Evolutionary conservation across 768 basidiomycete genomes (phyloP).

Genomic region (Mycena amicta): DNA sequence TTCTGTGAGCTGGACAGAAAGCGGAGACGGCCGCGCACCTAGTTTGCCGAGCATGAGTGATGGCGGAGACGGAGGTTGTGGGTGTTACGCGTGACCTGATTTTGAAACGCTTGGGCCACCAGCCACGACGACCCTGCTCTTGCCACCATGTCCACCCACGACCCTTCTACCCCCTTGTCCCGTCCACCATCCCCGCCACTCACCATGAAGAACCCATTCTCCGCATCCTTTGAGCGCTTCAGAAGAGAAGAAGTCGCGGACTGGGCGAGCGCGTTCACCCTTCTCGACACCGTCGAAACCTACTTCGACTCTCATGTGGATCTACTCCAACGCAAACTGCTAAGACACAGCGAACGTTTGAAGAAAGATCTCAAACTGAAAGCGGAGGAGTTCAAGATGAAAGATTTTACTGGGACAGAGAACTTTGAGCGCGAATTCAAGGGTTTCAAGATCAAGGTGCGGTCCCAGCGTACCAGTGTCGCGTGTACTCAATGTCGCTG

Average conservation of each 20-base stretch:
- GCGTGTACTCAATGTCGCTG: not conserved
- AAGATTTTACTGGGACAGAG: constrained; percentile 63
- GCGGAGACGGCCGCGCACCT: constrained; percentile 30
- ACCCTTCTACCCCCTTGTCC: not conserved
- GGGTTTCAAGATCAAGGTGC: constrained; percentile 83
- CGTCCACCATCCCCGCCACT: constrained; percentile 48
- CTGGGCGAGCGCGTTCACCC: constrained; percentile 80
- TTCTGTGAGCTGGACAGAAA: not conserved
- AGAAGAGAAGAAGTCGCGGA: constrained; percentile 74
- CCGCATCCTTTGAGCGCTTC: constrained; percentile 72
- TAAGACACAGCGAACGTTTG: constrained; percentile 72
- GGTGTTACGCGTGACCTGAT: not conserved
- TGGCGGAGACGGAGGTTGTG: not conserved
- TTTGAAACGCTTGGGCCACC: not conserved
- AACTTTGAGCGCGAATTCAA: constrained; percentile 87
- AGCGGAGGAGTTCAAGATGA: constrained; percentile 81
- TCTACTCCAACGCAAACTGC: constrained; percentile 78
- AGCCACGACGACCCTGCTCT: not conserved
- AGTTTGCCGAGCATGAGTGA: constrained; percentile 64
- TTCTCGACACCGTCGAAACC: constrained; percentile 91
- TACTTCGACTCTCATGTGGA: constrained; percentile 92
- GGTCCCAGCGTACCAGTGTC: constrained; percentile 2
- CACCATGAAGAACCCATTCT: constrained; percentile 56
- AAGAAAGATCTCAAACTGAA: constrained; percentile 63
- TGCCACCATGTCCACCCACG: not conserved